Conservation (phyloP, 1,284 basidiomycete species). For the Heimioporus punctisporus region DNA sequence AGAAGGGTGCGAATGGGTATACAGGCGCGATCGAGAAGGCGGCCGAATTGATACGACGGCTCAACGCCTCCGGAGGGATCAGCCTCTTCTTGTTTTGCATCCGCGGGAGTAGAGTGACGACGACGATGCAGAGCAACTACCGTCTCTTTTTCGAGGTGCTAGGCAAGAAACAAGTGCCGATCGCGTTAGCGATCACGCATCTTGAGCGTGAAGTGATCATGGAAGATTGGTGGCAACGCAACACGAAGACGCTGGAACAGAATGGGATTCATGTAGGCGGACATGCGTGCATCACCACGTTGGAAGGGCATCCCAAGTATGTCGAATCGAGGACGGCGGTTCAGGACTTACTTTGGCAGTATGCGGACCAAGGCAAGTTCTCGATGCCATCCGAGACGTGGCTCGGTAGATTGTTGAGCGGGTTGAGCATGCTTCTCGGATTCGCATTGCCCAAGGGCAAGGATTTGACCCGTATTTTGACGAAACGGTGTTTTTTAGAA, state of each 20-base stretch:
- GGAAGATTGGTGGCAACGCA: conserved; percentile 27
- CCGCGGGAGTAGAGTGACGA: conserved; percentile 33
- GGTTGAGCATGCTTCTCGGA: conserved; percentile 14
- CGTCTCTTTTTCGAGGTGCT: conserved; percentile 35
- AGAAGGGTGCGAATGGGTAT: conserved; percentile 19
- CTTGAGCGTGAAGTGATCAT: conserved; percentile 32
- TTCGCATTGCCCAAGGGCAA: conserved; percentile 16
- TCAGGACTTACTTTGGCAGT: conserved; percentile 20
- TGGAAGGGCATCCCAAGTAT: conserved; percentile 21
- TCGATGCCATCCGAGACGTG: conserved; percentile 22
- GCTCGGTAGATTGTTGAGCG: conserved; percentile 20
- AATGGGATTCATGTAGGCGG: conserved; percentile 14
- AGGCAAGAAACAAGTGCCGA: conserved; percentile 33
- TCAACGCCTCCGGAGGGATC: conserved; percentile 31
- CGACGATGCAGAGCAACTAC: conserved; percentile 35
- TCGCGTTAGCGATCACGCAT: conserved; percentile 36
- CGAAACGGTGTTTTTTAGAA: conserved; percentile 25
- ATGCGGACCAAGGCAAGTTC: conserved; percentile 25
- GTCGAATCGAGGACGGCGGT: conserved; percentile 20
- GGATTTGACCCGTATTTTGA: conserved; percentile 21
- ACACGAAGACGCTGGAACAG: conserved; percentile 12
- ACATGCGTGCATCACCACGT: conserved; percentile 28
- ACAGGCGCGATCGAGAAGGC: conserved; percentile 34
- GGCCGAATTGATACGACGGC: conserved; percentile 28
- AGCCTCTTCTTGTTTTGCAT: conserved; percentile 40